Evolutionary conservation across 2,329 filamentous ascomycete genomes (phyloP).

Genomic region (Fusarium sublunatum): DNA sequence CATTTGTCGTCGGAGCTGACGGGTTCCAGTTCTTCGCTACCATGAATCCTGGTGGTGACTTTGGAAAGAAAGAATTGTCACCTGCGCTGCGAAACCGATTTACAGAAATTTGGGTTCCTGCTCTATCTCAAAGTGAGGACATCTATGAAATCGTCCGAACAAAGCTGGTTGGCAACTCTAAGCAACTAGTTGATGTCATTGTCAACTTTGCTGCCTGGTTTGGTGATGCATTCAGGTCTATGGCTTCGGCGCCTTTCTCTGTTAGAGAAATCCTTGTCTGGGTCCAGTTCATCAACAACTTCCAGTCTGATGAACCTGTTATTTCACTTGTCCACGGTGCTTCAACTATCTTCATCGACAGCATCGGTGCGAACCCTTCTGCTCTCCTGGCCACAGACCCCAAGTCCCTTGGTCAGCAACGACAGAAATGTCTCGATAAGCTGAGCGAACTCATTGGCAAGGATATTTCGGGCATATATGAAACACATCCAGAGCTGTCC

Average conservation of each 20-base stretch:
- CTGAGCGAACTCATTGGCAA: slow-evolving; percentile 73
- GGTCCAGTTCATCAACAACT: slow-evolving; percentile 90
- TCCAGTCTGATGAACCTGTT: slow-evolving; percentile 58
- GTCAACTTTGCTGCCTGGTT: slow-evolving; percentile 95
- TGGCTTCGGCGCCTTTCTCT: slow-evolving; percentile 81
- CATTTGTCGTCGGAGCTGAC: slow-evolving; percentile 77
- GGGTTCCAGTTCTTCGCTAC: slow-evolving; percentile 97
- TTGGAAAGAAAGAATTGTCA: slow-evolving; percentile 96
- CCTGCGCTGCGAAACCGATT: slow-evolving; percentile 95
- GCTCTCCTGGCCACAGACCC: slow-evolving; percentile 81
- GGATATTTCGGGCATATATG: slow-evolving; percentile 75
- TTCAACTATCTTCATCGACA: slow-evolving; percentile 95
- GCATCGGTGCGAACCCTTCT: slow-evolving; percentile 92
- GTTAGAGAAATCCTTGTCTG: slow-evolving; percentile 93
- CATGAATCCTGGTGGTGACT: slow-evolving; percentile 99
- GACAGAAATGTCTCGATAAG: slow-evolving; percentile 77
- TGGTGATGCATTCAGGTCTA: slow-evolving; percentile 80
- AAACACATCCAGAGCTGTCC: slow-evolving; percentile 67
- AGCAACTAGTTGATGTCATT: slow-evolving; percentile 73
- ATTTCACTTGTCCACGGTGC: slow-evolving; percentile 80
- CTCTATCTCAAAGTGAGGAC: slow-evolving; percentile 85
- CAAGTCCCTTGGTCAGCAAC: slow-evolving; percentile 76
- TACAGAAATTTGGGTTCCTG: slow-evolving; percentile 98
- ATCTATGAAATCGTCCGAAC: slow-evolving; percentile 85
- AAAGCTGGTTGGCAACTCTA: slow-evolving; percentile 71